These are phyloP conservation scores for Rhipidocladum racemiflorum DNA, from an alignment of 176 grass and related monocot species.

Conservation along the genomic window DNA sequence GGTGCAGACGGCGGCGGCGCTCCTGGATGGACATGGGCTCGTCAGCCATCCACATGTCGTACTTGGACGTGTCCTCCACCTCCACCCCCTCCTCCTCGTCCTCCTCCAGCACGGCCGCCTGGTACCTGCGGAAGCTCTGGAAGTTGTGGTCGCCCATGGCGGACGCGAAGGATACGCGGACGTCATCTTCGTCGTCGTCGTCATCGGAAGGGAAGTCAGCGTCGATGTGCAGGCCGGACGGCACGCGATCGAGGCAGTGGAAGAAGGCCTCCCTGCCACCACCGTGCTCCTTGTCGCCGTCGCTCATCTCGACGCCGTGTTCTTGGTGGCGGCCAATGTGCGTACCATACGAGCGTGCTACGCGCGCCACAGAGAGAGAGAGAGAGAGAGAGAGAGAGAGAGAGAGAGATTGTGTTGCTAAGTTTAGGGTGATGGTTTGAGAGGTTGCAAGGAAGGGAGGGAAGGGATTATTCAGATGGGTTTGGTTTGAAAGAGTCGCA, in stretches of 20 bases:
- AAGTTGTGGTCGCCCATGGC: constrained; percentile 42
- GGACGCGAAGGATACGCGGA: constrained; percentile 73
- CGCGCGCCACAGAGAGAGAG: not conserved
- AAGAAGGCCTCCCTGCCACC: constrained; percentile 67
- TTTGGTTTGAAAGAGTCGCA: constrained; percentile 21
- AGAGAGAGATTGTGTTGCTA: constrained; percentile 4
- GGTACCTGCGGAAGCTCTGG: constrained; percentile 43
- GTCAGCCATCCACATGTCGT: constrained; percentile 79
- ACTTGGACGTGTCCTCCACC: constrained; percentile 44
- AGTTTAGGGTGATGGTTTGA: constrained; percentile 31
- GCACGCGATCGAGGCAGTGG: constrained; percentile 75
- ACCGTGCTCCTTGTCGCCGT: not conserved
- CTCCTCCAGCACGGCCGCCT: constrained; percentile 38
- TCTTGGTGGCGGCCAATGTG: constrained; percentile 12
- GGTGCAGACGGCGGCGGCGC: constrained; percentile 74
- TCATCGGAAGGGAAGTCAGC: constrained; percentile 61
- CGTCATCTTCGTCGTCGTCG: constrained; percentile 59
- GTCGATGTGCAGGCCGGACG: constrained; percentile 64
- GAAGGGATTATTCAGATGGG: not conserved
- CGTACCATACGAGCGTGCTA: constrained; percentile 31
- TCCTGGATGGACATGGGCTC: constrained; percentile 80
- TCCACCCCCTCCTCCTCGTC: constrained; percentile 36
- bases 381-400: not conserved
- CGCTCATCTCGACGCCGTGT: constrained; percentile 42
- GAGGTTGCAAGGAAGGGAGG: constrained; percentile 7